Evolutionary conservation across 169 alveolate genomes (phyloP), one percentile per base, ranked within the genome.

Genomic region (Eimeria sp.): DNA sequence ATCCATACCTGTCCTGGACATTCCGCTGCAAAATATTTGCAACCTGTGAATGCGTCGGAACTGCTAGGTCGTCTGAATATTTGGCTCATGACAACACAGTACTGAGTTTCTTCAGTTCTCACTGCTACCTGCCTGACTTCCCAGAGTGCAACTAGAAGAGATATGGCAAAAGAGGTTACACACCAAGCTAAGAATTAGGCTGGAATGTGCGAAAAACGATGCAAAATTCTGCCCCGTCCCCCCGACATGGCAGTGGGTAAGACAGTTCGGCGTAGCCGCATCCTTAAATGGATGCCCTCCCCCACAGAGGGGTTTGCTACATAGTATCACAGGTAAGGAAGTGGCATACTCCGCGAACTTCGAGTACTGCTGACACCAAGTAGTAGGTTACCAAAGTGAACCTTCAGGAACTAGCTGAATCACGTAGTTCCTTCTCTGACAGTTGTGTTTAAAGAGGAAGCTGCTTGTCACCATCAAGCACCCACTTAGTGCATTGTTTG

Each of bases 401-500:
- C 20, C 20, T 40, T 6, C 40, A 74, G 56, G 14, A 74, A 10
- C 56, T 74, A 40, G n/a, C 58, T 74, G 56, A 9, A 78, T 52
- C 43, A n/a, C 68, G 68, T 46, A 43, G 90, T n/a, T 43, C 40
- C 58, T 30, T 54, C 64, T 8, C 37, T 10, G 14, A 52, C 16
- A 11, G 30, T 30, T 27, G 49, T 40, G 49, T 37, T 56, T 40
- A 90, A 27, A 78, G 95, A 25, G 88, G 88, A n/a, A 56, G 89
- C 52, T 78, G 87, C 49, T 90, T 90, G 89, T 90, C 95, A 9
- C 89, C 78, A 77, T 90, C 95, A 60, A 90, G 95, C 77, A 95
- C 77, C 91, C 91, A 88, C 66, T 95, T 95, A 13, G 97, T 88
- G 71, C 91, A 82, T 27, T 95, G 97, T 71, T 95, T 95, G 90